Base-by-base conservation (phyloP, 768 basidiomycete species). In the Kwoniella bestiolae region DNA sequence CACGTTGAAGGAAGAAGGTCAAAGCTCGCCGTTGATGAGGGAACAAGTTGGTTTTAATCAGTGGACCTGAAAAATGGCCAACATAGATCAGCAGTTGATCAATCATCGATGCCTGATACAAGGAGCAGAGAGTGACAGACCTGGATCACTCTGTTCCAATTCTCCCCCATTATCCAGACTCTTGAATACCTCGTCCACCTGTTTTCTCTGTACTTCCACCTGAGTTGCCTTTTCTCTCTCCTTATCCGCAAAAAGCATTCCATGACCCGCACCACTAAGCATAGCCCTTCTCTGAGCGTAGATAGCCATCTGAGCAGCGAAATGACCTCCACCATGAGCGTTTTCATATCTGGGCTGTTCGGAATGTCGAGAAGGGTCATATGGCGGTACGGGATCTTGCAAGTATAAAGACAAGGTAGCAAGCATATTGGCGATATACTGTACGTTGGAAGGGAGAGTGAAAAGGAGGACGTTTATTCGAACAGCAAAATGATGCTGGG, bases 21-120 rank as follows among this genome's bases (percentile, higher is more conserved):
- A 99, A 85, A 25, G 95, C 96, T 81, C 95, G 95, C 83, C 94
- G 95, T 83, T 99, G 96, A 84, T 99, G 96, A 21, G 95, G 92
- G 82, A 98, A 99, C 7, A 99, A 84, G 51, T 83, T 85, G 23
- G 96, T 96, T 38, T 89, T 90, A 59, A 99, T 87, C 61, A 81
- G 75, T 0, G 80, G 78, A 23, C 82, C 81, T 82, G 67, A 6
- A 35, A 23, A 35, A 23, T 63, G 73, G 44, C 72, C 63, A 56
- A n/a, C n/a, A n/a, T n/a, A n/a, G n/a, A n/a, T n/a, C n/a, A n/a
- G n/a, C n/a, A n/a, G n/a, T n/a, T n/a, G n/a, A n/a, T n/a, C n/a
- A n/a, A n/a, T n/a, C n/a, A n/a, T n/a, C n/a, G n/a, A n/a, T n/a
- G n/a, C n/a, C n/a, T n/a, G n/a, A n/a, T n/a, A n/a, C n/a, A n/a